These are phyloP conservation scores for Danielia oregonensis DNA, from an alignment of 805 yeast species.

Conservation along the genomic window DNA sequence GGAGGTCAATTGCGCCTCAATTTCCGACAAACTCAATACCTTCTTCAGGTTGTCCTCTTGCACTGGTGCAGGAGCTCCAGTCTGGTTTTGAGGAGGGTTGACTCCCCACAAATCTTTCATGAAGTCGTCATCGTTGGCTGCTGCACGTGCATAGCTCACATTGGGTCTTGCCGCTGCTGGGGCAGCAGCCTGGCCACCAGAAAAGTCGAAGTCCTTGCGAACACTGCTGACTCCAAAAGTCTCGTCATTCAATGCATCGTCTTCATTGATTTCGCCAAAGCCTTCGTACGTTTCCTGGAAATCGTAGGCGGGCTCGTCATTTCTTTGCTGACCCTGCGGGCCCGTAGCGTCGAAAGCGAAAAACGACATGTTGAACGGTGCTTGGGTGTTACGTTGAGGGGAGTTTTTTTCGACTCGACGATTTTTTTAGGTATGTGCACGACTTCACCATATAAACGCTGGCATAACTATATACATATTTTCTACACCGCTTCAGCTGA, in stretches of 20 bases:
- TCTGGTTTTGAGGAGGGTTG: slow-evolving; percentile 25
- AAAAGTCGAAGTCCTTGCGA: slow-evolving; percentile 66
- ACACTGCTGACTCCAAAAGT: slow-evolving; percentile 64
- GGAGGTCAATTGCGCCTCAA: slow-evolving; percentile 71
- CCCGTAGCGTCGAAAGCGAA: slow-evolving; percentile 60
- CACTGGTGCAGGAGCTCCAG: slow-evolving; percentile 22
- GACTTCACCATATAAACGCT: too few species aligned
- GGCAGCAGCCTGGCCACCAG: slow-evolving; percentile 25
- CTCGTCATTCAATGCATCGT: slow-evolving; percentile 77
- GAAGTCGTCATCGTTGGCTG: slow-evolving; percentile 41
- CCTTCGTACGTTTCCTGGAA: slow-evolving; percentile 86
- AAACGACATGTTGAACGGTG: slow-evolving; percentile 49
- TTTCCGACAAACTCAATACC: slow-evolving; percentile 72
- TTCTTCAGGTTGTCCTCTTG: slow-evolving; percentile 30
- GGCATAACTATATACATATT: too few species aligned
- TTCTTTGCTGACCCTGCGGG: slow-evolving; percentile 23
- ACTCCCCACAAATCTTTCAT: slow-evolving; percentile 45
- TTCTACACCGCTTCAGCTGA: slow-evolving; percentile 35
- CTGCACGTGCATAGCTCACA: slow-evolving; percentile 40
- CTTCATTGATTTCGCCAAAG: slow-evolving; percentile 64
- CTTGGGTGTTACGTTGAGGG: slow-evolving; percentile 1
- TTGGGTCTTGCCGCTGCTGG: slow-evolving; percentile 17
- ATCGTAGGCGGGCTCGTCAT: slow-evolving; percentile 38
- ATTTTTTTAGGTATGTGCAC: slow-evolving; percentile 3
- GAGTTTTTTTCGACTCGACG: not conserved